Evolutionary conservation across 2,329 filamentous ascomycete genomes (phyloP), one percentile per base, ranked within the genome.

Genomic region (Lecanicillium sp.): DNA sequence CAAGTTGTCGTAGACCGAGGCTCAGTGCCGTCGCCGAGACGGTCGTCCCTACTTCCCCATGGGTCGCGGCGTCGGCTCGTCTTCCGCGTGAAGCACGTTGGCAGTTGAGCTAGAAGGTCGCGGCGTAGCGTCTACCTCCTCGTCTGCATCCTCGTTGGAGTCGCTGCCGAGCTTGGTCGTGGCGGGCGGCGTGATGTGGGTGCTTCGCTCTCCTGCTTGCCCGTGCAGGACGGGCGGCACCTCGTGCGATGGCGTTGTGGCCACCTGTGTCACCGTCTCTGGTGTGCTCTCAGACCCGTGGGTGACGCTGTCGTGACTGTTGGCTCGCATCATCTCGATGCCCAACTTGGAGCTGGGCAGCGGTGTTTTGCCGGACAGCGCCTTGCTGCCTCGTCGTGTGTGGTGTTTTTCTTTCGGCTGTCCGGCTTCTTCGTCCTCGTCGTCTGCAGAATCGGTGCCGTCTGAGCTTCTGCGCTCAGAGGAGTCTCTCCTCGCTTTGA

Each of bases 271-370:
- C n/a, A 69, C 63, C n/a, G 72, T 70, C 54, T 77, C 76, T 1
- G 70, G 63, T 12, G 71, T 71, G 55, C 67, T 72, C 39, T 78
- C 77, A 3, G 75, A 74, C 10, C 68, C 65, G 11, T 76, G 44
- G 1, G 72, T 72, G 47, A 87, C 79, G 60, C 90, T 95, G 41
- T 94, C 91, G 58, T 91, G 86, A 60, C 89, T 95, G 64, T 95
- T 95, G 17, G 91, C 94, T 40, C 91, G 83, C 88, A 96, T 91
- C 91, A 97, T 96, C 65, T 97, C 91, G 42, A 90, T 93, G 2
- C 90, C 90, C 2, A 97, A 78, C 65, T 95, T 96, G 1, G 90
- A 95, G 46, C 85, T 87, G 11, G 86, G 84, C 20, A 87, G 75
- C 30, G 74, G 72, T 14, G 71, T 67, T 54, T 82, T 81, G 51